Percentiles rank a stretch among this genome's conserved stretches.
These are phyloP conservation scores for Corchorus olitorius DNA, from an alignment of 345 rosid species.

Conservation along the genomic window DNA sequence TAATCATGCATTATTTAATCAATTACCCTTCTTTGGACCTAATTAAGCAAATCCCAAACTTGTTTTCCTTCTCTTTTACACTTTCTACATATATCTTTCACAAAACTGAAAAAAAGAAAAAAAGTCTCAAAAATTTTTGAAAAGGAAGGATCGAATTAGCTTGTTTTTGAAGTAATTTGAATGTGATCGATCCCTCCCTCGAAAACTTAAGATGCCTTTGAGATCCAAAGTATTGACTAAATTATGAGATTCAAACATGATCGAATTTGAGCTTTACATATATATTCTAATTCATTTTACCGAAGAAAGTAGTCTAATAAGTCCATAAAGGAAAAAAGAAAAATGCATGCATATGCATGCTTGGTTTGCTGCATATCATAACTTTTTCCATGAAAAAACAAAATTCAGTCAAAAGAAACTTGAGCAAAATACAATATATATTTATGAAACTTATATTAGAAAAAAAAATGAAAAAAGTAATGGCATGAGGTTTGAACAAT, in stretches of 20 bases:
- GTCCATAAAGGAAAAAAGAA: not conserved
- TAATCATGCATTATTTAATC: not conserved
- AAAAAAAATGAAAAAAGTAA: too few species aligned
- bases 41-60: not conserved
- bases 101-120: not conserved
- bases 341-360: conserved; percentile 2
- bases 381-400: not conserved
- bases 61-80: not conserved
- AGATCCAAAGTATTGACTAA: not conserved
- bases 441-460: not conserved
- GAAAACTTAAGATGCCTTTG: too few species aligned
- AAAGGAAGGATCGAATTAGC: not conserved
- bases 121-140: not conserved
- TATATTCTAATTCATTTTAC: not conserved
- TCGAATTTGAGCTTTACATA: not conserved
- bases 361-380: not conserved
- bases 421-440: not conserved
- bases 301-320: not conserved
- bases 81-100: not conserved
- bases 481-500: not conserved
- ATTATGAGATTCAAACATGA: not conserved
- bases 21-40: not conserved
- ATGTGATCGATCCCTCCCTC: too few species aligned
- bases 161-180: not conserved
- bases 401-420: conserved; percentile 2